Conservation (phyloP, 2,329 filamentous ascomycete species). For the Stagonosporopsis vannaccii region DNA sequence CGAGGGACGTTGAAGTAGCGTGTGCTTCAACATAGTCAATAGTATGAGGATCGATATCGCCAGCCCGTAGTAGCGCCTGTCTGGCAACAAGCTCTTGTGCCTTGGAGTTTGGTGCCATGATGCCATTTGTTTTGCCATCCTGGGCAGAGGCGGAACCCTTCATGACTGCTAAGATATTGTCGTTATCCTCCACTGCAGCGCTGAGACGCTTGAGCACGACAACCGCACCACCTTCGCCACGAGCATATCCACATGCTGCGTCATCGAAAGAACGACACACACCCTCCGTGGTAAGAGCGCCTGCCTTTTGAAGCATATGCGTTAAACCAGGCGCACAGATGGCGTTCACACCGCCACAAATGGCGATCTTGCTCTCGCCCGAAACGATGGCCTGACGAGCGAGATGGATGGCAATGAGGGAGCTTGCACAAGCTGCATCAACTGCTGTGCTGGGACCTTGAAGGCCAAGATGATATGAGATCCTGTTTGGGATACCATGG, state of each 20-base stretch:
- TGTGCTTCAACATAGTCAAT: slow-evolving; percentile 30
- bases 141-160: slow-evolving; percentile 41
- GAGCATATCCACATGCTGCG: slow-evolving; percentile 39
- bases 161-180: slow-evolving; percentile 41
- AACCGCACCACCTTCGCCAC: slow-evolving; percentile 42
- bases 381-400: slow-evolving; percentile 40
- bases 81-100: slow-evolving; percentile 41
- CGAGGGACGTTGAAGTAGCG: slow-evolving; percentile 64
- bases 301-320: slow-evolving; percentile 38
- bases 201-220: slow-evolving; percentile 40
- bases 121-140: slow-evolving; percentile 45
- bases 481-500: slow-evolving; percentile 48
- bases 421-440: slow-evolving; percentile 47
- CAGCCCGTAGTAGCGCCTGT: slow-evolving; percentile 15
- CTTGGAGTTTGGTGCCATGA: slow-evolving; percentile 46
- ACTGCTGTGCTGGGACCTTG: slow-evolving; percentile 53
- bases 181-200: slow-evolving; percentile 36
- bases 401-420: slow-evolving; percentile 43
- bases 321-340: slow-evolving; percentile 44
- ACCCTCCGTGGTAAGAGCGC: slow-evolving; percentile 39
- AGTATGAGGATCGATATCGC: slow-evolving; percentile 10
- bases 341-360: slow-evolving; percentile 44
- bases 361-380: slow-evolving; percentile 32
- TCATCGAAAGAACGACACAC: slow-evolving; percentile 45
- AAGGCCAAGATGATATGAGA: slow-evolving; percentile 45